Conservation (phyloP, 345 rosid species). For the Pistacia integerrima region DNA sequence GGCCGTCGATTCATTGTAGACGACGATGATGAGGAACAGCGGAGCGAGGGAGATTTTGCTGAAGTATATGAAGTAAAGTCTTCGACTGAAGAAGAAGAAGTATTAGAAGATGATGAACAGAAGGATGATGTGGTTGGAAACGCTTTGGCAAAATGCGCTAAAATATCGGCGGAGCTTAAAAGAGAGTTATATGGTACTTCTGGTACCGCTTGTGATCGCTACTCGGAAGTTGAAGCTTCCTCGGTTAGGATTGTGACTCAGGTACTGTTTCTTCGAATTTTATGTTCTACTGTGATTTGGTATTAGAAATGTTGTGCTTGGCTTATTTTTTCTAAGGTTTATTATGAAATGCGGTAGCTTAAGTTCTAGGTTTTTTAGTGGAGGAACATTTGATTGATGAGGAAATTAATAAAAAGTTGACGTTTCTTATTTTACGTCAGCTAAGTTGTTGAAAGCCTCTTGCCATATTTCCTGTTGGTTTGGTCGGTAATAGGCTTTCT, state of each 20-base stretch:
- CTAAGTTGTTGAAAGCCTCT: not conserved
- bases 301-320: not conserved
- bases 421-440: not conserved
- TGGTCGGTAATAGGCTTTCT: not conserved
- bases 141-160: constrained; percentile 86
- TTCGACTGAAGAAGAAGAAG: constrained; percentile 52
- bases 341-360: too few species aligned
- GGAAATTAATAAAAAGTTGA: not conserved
- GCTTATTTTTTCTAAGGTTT: too few species aligned
- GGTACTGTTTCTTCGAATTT: constrained; percentile 37
- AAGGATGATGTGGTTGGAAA: constrained; percentile 80
- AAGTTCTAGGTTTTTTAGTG: not conserved
- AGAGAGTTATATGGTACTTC: constrained; percentile 80
- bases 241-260: constrained; percentile 83
- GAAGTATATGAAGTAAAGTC: constrained; percentile 50
- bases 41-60: constrained; percentile 32
- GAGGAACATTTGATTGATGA: not conserved
- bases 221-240: constrained; percentile 84
- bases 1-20: constrained; percentile 76
- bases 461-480: not conserved
- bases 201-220: constrained; percentile 61
- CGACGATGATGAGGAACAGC: constrained; percentile 58
- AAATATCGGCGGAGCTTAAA: constrained; percentile 74
- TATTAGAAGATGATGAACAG: constrained; percentile 44
- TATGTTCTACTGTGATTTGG: not conserved